Percentiles rank a stretch among this genome's conserved stretches.
phyloP scores from a whole-genome alignment of 2,329 filamentous ascomycete species.

The Dactylonectria macrodidyma region DNA sequence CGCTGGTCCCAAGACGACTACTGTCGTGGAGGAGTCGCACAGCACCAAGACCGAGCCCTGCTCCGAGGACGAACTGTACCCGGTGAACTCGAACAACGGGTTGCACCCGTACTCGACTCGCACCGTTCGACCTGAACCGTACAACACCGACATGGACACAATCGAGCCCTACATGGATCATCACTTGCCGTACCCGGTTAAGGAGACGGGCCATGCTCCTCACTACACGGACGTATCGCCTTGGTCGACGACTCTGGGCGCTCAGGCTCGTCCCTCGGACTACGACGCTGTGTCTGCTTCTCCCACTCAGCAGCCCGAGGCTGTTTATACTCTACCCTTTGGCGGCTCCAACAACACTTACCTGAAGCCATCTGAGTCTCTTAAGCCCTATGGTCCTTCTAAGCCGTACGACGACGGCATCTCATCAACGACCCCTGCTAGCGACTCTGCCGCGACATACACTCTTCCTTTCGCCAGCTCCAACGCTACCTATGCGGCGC shows the following conservation, averaged over 20 bases:
- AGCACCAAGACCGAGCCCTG: conserved; percentile 9
- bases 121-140: not conserved
- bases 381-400: not conserved
- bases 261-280: conserved; percentile 2
- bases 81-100: not conserved
- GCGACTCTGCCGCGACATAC: not conserved
- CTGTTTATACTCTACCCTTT: not conserved
- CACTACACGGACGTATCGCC: not conserved
- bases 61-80: not conserved
- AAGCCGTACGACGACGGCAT: not conserved
- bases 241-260: conserved; percentile 2
- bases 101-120: not conserved
- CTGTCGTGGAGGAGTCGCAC: not conserved
- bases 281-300: not conserved
- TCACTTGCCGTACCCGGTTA: not conserved
- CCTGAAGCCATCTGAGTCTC: not conserved
- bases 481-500: not conserved
- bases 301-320: not conserved
- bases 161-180: not conserved
- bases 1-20: not conserved
- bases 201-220: not conserved
- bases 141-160: not conserved
- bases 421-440: not conserved
- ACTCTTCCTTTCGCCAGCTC: not conserved
- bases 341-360: not conserved